Percentiles rank a stretch among this genome's conserved stretches.
Evolutionary conservation across 208 protist genomes (phyloP).

Genomic region (Trypanosoma mega): DNA sequence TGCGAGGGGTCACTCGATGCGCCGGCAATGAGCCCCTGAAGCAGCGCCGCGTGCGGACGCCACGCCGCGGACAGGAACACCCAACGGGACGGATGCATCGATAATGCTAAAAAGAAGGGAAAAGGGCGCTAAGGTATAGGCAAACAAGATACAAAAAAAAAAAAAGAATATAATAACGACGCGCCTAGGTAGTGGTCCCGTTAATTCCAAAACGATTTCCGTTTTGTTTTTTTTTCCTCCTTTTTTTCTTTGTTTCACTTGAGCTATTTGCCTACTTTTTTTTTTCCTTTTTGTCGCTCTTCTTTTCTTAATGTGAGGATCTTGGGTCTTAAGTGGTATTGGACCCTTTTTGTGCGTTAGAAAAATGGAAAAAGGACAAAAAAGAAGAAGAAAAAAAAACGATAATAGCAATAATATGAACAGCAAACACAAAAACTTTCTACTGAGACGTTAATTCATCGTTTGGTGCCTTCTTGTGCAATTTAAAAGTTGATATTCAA

Average conservation of each 20-base stretch:
- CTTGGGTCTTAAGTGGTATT: no score
- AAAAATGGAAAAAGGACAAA: slow-evolving; percentile 1
- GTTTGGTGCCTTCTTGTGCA: no score
- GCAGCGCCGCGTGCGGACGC: slow-evolving; percentile 60
- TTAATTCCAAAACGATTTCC: slow-evolving; percentile 3
- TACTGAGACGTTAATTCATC: not conserved
- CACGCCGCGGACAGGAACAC: slow-evolving; percentile 33
- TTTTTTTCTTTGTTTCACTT: not conserved
- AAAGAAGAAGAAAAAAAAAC: not conserved
- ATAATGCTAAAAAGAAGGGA: not conserved
- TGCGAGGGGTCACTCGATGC: slow-evolving; percentile 27
- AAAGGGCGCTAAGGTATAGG: not conserved
- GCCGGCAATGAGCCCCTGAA: slow-evolving; percentile 56
- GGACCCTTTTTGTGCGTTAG: no score
- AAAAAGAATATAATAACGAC: no score
- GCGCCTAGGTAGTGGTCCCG: no score
- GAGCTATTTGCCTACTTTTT: slow-evolving; percentile 1
- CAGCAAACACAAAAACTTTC: not conserved
- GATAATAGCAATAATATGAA: not conserved
- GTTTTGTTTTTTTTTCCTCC: slow-evolving; percentile 2
- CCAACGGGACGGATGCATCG: not conserved
- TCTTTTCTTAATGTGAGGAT: not conserved
- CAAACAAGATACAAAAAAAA: not conserved
- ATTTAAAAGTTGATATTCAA: no score
- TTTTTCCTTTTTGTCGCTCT: not conserved